These are phyloP conservation scores for Beauveria medogensis DNA, from an alignment of 2,329 filamentous ascomycete species.

Conservation along the genomic window DNA sequence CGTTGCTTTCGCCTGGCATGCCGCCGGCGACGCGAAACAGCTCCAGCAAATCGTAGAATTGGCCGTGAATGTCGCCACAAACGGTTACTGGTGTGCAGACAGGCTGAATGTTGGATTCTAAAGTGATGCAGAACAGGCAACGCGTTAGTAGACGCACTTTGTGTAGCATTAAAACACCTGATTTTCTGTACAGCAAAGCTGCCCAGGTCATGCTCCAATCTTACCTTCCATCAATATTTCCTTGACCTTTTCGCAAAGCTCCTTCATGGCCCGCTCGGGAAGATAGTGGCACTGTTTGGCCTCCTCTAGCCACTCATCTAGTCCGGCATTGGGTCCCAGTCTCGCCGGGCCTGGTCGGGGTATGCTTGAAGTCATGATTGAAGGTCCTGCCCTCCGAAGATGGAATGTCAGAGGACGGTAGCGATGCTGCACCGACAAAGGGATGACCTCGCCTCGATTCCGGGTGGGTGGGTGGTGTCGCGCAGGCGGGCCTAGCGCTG, in stretches of 20 bases:
- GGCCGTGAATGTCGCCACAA: conserved; percentile 96
- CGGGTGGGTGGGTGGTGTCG: conserved; percentile 4
- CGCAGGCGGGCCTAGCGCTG: conserved; percentile 6
- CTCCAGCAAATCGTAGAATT: conserved; percentile 96
- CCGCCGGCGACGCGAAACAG: conserved; percentile 94
- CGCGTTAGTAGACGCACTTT: not conserved
- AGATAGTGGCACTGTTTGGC: conserved; percentile 97
- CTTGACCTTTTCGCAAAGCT: conserved; percentile 97
- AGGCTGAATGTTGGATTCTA: conserved; percentile 98
- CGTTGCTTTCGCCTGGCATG: conserved; percentile 78
- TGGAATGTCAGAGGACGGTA: conserved; percentile 12
- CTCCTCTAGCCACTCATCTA: conserved; percentile 94
- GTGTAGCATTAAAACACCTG: not conserved
- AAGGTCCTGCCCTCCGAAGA: conserved; percentile 19
- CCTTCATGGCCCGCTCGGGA: conserved; percentile 95
- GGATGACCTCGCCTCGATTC: conserved; percentile 9
- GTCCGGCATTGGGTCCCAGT: conserved; percentile 71
- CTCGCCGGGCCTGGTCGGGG: conserved; percentile 88
- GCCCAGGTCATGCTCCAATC: not conserved
- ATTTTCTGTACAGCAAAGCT: not conserved
- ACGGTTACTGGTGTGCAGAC: conserved; percentile 93
- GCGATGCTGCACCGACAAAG: conserved; percentile 5
- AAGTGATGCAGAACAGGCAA: not conserved
- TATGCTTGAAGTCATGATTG: conserved; percentile 41
- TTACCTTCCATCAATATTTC: conserved; percentile 96